Conservation (phyloP, 805 yeast species). For the Kazachstania viticola region DNA sequence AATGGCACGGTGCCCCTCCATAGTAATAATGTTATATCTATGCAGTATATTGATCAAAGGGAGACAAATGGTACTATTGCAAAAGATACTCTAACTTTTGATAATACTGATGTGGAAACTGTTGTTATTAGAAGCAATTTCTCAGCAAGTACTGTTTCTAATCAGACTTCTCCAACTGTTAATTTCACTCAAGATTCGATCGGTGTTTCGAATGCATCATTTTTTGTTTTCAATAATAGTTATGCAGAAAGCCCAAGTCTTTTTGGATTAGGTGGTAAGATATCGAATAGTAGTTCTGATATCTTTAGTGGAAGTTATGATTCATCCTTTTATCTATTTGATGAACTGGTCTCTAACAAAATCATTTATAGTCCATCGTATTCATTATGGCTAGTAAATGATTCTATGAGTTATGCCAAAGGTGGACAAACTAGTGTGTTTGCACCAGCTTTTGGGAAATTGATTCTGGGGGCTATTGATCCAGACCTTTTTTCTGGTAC, state of each 20-base stretch:
- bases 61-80: slow-evolving; percentile 15
- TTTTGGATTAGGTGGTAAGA: slow-evolving; percentile 33
- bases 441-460: slow-evolving; percentile 18
- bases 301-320: slow-evolving; percentile 12
- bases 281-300: slow-evolving; percentile 7
- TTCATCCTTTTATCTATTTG: slow-evolving; percentile 25
- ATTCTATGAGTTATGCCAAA: slow-evolving; percentile 2
- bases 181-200: slow-evolving; percentile 3
- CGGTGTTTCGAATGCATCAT: slow-evolving; percentile 21
- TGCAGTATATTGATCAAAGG: slow-evolving; percentile 18
- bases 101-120: slow-evolving; percentile 2
- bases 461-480: slow-evolving; percentile 53
- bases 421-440: slow-evolving; percentile 1
- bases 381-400: slow-evolving; percentile 31
- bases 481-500: slow-evolving; percentile 34
- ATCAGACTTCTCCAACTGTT: background rate
- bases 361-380: slow-evolving; percentile 31
- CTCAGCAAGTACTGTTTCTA: background rate
- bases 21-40: slow-evolving; percentile 4
- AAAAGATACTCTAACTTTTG: slow-evolving; percentile 15
- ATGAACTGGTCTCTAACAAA: slow-evolving; percentile 21
- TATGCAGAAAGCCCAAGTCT: slow-evolving; percentile 29
- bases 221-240: slow-evolving; percentile 30
- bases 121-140: no score
- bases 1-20: slow-evolving; percentile 7